Conservation (phyloP, 2,329 filamentous ascomycete genomes). For the Colletotrichum graminicola region DNA sequence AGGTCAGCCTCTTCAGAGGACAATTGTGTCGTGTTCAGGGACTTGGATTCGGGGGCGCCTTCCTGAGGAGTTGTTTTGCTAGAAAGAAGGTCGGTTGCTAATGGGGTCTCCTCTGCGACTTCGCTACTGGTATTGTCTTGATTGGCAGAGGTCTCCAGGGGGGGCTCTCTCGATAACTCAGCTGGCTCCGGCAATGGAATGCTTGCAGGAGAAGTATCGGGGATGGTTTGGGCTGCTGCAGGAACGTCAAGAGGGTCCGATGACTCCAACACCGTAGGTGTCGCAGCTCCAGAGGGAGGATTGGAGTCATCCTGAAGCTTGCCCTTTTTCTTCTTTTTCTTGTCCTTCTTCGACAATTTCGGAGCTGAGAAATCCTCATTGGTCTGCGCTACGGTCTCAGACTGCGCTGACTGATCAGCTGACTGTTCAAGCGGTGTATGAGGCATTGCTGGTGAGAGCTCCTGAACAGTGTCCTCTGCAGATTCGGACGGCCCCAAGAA, state of each 20-base stretch:
- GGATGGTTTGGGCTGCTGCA: neutral
- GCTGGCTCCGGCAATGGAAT: neutral
- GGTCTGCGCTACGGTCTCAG: neutral
- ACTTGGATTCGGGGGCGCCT: neutral
- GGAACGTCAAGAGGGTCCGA: neutral
- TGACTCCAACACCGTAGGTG: constrained; percentile 31
- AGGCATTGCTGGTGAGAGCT: neutral
- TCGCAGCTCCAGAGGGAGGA: constrained; percentile 23
- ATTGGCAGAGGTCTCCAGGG: neutral
- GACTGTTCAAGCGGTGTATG: neutral
- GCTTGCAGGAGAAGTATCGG: neutral
- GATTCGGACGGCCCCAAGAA: neutral
- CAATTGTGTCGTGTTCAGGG: neutral
- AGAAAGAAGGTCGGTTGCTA: neutral
- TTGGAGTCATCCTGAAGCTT: constrained; percentile 22
- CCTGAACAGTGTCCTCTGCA: neutral
- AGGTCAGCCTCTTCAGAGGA: neutral
- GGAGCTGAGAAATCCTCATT: neutral
- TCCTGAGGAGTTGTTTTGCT: neutral
- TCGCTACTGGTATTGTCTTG: neutral
- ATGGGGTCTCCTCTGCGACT: neutral
- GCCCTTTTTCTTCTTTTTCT: constrained; percentile 43
- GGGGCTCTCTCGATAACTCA: neutral
- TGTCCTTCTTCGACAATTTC: constrained; percentile 42
- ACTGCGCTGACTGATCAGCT: neutral